phyloP scores from a whole-genome alignment of 1,139 yeast genomes.

The Saccharomycopsis hybrid region DNA sequence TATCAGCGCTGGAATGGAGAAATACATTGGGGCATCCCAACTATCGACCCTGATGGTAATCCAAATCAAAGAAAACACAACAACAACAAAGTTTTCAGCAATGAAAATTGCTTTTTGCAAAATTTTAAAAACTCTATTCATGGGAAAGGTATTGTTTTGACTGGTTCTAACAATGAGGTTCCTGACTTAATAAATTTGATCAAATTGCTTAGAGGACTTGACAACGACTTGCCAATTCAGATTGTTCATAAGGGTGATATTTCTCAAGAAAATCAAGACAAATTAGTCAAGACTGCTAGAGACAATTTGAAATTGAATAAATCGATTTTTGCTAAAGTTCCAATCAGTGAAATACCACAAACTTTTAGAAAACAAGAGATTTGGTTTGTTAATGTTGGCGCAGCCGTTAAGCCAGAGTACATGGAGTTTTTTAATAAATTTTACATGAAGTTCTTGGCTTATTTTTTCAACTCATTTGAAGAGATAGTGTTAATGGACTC shows the following conservation, averaged over 20 bases:
- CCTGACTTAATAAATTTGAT: conserved; percentile 32
- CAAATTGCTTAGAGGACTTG: conserved; percentile 33
- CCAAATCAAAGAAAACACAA: background rate
- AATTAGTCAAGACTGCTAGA: conserved; percentile 30
- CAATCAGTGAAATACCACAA: conserved; percentile 1
- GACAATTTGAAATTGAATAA: conserved; percentile 7
- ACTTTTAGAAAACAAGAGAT: conserved; percentile 39
- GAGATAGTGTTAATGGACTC: conserved; percentile 49
- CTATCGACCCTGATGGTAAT: no score
- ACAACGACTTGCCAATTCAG: conserved; percentile 35
- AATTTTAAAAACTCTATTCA: conserved; percentile 28
- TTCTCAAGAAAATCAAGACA: conserved; percentile 27
- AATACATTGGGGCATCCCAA: conserved; percentile 23
- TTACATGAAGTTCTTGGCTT: conserved; percentile 39
- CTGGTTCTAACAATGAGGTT: conserved; percentile 33
- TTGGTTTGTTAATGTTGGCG: conserved; percentile 41
- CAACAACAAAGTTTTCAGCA: conserved; percentile 1
- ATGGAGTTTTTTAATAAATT: conserved; percentile 36
- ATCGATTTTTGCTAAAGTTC: conserved; percentile 7
- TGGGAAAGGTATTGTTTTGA: conserved; percentile 36
- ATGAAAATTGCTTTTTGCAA: conserved; percentile 32
- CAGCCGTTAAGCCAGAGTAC: conserved; percentile 28
- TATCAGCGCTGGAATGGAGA: conserved; percentile 38
- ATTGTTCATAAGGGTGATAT: conserved; percentile 32
- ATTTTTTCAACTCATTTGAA: conserved; percentile 40